These are phyloP conservation scores for Starmera caribaea DNA, from an alignment of 805 yeast genomes.

Conservation along the genomic window DNA sequence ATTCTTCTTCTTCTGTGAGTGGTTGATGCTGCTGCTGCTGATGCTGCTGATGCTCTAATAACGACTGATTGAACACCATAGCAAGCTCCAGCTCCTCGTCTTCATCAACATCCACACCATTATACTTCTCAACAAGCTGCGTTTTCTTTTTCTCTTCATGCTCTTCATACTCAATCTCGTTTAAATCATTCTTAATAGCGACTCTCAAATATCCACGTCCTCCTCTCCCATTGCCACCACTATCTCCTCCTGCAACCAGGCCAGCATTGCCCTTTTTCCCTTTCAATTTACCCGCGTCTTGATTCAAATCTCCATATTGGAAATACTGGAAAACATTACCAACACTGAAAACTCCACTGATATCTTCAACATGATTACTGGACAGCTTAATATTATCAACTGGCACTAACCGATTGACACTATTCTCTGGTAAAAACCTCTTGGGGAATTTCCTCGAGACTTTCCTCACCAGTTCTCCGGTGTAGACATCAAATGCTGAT, in stretches of 20 bases:
- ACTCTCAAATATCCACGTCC: slow-evolving; percentile 5
- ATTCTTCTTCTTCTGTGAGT: slow-evolving; percentile 1
- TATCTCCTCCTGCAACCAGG: slow-evolving; percentile 5
- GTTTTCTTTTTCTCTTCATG: slow-evolving; percentile 7
- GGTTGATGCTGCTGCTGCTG: slow-evolving; percentile 3
- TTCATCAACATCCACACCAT: slow-evolving; percentile 11
- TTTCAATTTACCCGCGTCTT: neutral
- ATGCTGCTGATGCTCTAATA: slow-evolving; percentile 4
- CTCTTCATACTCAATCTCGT: slow-evolving; percentile 13
- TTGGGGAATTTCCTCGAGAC: slow-evolving; percentile 13
- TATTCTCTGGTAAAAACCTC: slow-evolving; percentile 5
- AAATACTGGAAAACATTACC: slow-evolving; percentile 14
- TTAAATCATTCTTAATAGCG: slow-evolving; percentile 11
- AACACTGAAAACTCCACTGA: slow-evolving; percentile 10
- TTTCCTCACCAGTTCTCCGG: slow-evolving; percentile 9
- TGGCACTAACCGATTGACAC: slow-evolving; percentile 8
- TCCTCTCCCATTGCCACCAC: slow-evolving; percentile 9
- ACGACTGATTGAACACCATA: slow-evolving; percentile 14
- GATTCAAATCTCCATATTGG: slow-evolving; percentile 12
- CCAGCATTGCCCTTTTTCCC: slow-evolving; percentile 6
- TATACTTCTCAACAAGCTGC: slow-evolving; percentile 11
- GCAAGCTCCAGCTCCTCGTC: slow-evolving; percentile 19
- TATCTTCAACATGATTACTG: slow-evolving; percentile 2
- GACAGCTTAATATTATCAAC: slow-evolving; percentile 9
- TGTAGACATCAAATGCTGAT: slow-evolving; percentile 13